phyloP scores from a whole-genome alignment of 768 basidiomycete species.

The Thelephora aurantiotincta region DNA sequence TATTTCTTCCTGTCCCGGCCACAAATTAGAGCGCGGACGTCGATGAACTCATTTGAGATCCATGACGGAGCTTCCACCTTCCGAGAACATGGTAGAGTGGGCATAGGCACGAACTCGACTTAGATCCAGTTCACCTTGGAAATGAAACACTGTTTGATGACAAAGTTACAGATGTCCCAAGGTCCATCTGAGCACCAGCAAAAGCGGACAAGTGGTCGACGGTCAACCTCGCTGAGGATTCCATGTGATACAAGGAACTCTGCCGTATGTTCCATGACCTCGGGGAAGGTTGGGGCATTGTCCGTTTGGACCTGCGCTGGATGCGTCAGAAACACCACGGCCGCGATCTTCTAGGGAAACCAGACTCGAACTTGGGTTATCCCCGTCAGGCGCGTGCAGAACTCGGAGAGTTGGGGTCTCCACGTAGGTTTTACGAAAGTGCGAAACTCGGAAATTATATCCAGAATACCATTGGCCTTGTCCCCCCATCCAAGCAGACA shows the following conservation, averaged over 20 bases:
- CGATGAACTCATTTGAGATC: conserved; percentile 60
- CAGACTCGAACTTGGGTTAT: conserved; percentile 68
- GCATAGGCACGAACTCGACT: neutral
- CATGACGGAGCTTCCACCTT: conserved; percentile 60
- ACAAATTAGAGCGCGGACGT: conserved; percentile 51
- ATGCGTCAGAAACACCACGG: conserved; percentile 1
- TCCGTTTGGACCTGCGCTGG: conserved; percentile 61
- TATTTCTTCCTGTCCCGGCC: conserved; percentile 12
- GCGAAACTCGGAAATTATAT: conserved; percentile 71
- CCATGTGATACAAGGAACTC: conserved; percentile 58
- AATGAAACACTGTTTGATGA: conserved; percentile 83
- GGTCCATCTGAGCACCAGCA: conserved; percentile 82
- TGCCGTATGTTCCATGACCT: conserved; percentile 48
- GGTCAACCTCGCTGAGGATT: conserved; percentile 46
- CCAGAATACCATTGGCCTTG: conserved; percentile 39
- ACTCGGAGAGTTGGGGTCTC: conserved; percentile 66
- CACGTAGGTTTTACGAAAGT: conserved; percentile 83
- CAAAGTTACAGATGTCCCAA: conserved; percentile 72
- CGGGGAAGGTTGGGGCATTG: conserved; percentile 57
- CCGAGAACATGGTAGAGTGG: conserved; percentile 5
- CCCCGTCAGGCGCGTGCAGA: conserved; percentile 81
- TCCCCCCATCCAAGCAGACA: conserved; percentile 77
- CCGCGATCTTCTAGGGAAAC: conserved; percentile 3
- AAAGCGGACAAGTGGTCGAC: conserved; percentile 44
- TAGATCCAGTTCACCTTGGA: conserved; percentile 39